A percentile compares a stretch with the other conserved stretches of the same genome.
Conservation (phyloP, 768 basidiomycete species). For the Pulveroboletus sp. region DNA sequence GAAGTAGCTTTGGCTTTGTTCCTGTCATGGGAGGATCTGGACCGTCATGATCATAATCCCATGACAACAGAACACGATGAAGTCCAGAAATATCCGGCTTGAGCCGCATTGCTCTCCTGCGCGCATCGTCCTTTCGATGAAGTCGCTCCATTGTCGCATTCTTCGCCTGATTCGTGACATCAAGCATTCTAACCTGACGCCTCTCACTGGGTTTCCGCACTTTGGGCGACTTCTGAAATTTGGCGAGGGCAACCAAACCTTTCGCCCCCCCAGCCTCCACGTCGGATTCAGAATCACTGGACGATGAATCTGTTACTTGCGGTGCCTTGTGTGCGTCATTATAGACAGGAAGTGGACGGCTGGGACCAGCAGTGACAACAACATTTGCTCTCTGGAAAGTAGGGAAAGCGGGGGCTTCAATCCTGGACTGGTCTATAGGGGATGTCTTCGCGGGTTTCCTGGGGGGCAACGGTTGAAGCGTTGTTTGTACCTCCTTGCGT, state of each 20-base stretch:
- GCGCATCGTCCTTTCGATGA: conserved; percentile 56
- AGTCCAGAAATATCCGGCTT: conserved; percentile 80
- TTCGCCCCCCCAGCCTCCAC: conserved; percentile 40
- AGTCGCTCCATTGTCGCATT: conserved; percentile 49
- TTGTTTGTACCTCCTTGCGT: conserved; percentile 22
- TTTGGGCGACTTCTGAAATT: conserved; percentile 58
- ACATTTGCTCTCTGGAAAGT: conserved; percentile 40
- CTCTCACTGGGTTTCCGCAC: conserved; percentile 55
- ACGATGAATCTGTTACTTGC: conserved; percentile 29
- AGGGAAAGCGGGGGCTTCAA: conserved; percentile 39
- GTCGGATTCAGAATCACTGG: conserved; percentile 46
- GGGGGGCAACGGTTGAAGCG: conserved; percentile 12
- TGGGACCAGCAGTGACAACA: conserved; percentile 30
- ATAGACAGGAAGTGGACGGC: conserved; percentile 24
- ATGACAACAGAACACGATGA: conserved; percentile 74
- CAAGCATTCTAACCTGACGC: conserved; percentile 61
- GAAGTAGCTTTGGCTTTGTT: conserved; percentile 30
- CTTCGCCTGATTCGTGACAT: conserved; percentile 42
- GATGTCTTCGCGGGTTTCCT: conserved; percentile 14
- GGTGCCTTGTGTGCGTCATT: conserved; percentile 6
- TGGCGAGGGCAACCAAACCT: conserved; percentile 51
- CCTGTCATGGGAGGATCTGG: conserved; percentile 55
- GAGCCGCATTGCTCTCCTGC: conserved; percentile 59
- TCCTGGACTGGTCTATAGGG: conserved; percentile 29
- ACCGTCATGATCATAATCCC: conserved; percentile 75